A percentile compares a stretch with the other conserved stretches of the same genome.
Evolutionary conservation across 2,329 filamentous ascomycete species (phyloP).

Genomic region (Neonectria neomacrospora): DNA sequence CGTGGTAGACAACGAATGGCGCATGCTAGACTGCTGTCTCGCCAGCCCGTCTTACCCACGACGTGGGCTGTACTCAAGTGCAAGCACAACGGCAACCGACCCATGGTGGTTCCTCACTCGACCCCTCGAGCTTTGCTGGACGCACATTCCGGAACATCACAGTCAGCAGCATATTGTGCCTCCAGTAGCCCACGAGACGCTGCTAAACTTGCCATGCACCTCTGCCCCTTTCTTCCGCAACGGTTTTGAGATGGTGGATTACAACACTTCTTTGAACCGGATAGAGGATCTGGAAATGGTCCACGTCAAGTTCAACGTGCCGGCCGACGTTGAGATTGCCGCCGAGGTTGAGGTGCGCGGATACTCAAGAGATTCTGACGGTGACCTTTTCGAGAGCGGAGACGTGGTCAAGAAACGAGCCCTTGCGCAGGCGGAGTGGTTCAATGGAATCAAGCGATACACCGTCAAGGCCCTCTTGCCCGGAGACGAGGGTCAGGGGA

Average conservation of each 20-base stretch:
- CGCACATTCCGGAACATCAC: conserved; percentile 88
- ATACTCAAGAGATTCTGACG: conserved; percentile 84
- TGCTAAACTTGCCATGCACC: conserved; percentile 86
- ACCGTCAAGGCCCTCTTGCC: conserved; percentile 93
- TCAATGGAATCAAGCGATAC: conserved; percentile 86
- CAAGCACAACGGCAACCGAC: conserved; percentile 76
- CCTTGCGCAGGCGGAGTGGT: conserved; percentile 92
- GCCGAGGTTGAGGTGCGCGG: conserved; percentile 90
- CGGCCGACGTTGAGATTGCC: conserved; percentile 88
- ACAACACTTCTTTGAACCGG: conserved; percentile 86
- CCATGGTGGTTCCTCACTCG: conserved; percentile 93
- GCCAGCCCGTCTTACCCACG: conserved; percentile 91
- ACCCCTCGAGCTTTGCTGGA: conserved; percentile 92
- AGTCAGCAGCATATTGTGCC: conserved; percentile 94
- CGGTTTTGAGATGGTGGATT: conserved; percentile 81
- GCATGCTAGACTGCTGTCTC: conserved; percentile 93
- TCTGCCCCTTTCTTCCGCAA: conserved; percentile 91
- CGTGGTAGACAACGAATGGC: conserved; percentile 93
- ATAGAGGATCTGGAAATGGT: conserved; percentile 95
- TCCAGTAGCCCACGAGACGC: conserved; percentile 83
- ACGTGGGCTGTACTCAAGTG: conserved; percentile 80
- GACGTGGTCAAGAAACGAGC: conserved; percentile 87
- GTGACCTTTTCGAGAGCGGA: conserved; percentile 92
- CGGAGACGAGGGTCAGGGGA: conserved; percentile 88
- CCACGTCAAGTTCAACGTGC: conserved; percentile 88